A percentile compares a stretch with the other conserved stretches of the same genome.
phyloP scores from a whole-genome alignment of 2,329 filamentous ascomycete genomes.

The Fusarium incarnatum region DNA sequence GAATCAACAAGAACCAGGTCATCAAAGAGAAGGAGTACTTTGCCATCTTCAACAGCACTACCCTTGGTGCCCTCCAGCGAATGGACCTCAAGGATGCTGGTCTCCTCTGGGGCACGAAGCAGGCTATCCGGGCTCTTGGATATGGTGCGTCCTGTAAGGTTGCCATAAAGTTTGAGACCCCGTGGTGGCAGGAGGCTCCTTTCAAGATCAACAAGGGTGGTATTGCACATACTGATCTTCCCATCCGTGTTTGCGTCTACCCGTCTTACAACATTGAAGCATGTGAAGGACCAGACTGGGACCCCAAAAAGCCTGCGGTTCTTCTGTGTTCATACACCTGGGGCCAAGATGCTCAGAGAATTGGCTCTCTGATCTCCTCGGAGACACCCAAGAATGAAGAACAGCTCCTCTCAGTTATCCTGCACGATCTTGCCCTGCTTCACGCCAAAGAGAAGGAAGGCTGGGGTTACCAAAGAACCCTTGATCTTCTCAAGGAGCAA shows the following conservation, averaged over 20 bases:
- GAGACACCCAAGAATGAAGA: neutral
- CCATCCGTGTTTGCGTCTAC: conserved; percentile 50
- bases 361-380: conserved; percentile 26
- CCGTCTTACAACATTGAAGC: conserved; percentile 46
- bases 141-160: conserved; percentile 49
- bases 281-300: conserved; percentile 1
- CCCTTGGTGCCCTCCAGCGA: conserved; percentile 26
- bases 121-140: conserved; percentile 48
- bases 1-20: neutral
- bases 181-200: conserved; percentile 41
- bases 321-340: conserved; percentile 41
- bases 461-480: too few relatives aligned
- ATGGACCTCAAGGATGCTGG: conserved; percentile 43
- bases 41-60: conserved; percentile 37
- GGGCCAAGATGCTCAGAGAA: conserved; percentile 38
- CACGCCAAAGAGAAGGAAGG: too few relatives aligned
- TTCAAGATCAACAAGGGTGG: conserved; percentile 29
- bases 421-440: neutral
- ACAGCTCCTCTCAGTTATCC: neutral
- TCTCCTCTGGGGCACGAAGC: conserved; percentile 46
- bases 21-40: conserved; percentile 29
- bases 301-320: conserved; percentile 18
- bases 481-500: neutral
- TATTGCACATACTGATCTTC: conserved; percentile 43
- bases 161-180: conserved; percentile 50